Base-by-base conservation (phyloP, 164 flowering plant genomes). In the Dillenia suffruticosa region DNA sequence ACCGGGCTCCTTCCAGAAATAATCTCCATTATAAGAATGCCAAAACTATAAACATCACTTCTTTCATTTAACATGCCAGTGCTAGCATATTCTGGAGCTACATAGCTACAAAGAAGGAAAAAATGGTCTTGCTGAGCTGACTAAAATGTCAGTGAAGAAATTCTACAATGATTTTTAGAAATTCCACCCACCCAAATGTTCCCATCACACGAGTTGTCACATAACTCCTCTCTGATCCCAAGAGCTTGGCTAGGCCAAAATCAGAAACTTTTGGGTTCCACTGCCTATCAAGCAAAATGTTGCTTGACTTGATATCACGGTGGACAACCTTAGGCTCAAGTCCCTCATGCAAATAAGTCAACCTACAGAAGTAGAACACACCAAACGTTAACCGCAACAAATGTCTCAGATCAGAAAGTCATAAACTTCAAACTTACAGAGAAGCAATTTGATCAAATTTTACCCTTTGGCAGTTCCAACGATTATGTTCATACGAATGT, bases 131-230 rank as follows among this genome's bases (percentile, higher is more conserved):
- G 7, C 0, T 32, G 40, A 4, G 40, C 40, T 32, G 7, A 32
- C 40, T 32, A 4, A 32, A 32, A 32, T 32, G 40, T 26, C 13
- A 11, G 50, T 58, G 11, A 44, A 46, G 51, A 56, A 19, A 19
- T 15, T 56, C 51, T 50, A 24, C 56, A 0, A 10, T 9, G 13
- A 46, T 12, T 9, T 14, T 3, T 7, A 43, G 53, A 62, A 15
- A 40, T 51, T 58, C 9, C 52, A 70, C 81, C 49, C 44, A 89
- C 96, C 96, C 96, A 69, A 90, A 90, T 51, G 96, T 90, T 68
- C 96, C 96, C 96, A 90, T 90, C 44, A 90, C 96, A 16, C 96
- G 92, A 61, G 96, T 90, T 12, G 94, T 90, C 19, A 90, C 82
- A 49, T 87, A 90, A 67, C 90, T 87, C 70, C 74, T 78, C 63